Evolutionary conservation across 176 grass and related monocot genomes (phyloP).

Genomic region (Alopecurus myosuroides): DNA sequence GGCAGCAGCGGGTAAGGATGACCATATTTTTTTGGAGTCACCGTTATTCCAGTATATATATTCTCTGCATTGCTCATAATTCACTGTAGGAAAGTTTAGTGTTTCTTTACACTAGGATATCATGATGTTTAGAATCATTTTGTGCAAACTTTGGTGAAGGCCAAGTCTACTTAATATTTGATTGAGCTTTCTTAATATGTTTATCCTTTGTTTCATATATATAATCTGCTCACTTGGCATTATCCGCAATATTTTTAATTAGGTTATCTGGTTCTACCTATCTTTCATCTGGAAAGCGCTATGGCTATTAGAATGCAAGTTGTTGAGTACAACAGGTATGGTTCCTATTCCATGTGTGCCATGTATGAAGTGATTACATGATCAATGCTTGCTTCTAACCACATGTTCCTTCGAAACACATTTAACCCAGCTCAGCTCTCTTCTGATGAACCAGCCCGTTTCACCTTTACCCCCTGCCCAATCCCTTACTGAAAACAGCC

Average conservation of each 20-base stretch:
- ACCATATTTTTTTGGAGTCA: neutral
- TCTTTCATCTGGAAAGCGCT: constrained; percentile 57
- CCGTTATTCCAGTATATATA: neutral
- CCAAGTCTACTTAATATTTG: constrained; percentile 8
- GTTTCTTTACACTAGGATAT: neutral
- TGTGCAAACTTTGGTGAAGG: neutral
- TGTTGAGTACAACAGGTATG: constrained; percentile 45
- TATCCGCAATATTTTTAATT: constrained; percentile 22
- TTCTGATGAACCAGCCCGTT: constrained; percentile 56
- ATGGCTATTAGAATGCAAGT: constrained; percentile 55
- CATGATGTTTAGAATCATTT: neutral
- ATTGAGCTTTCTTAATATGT: neutral
- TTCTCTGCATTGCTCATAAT: neutral
- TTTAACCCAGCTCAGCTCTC: constrained; percentile 53
- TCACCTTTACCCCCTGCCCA: constrained; percentile 42
- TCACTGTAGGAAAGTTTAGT: neutral
- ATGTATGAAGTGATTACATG: constrained; percentile 29
- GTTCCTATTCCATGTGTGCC: constrained; percentile 18
- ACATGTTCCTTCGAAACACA: constrained; percentile 38
- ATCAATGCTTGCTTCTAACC: constrained; percentile 27
- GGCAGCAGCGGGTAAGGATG: constrained; percentile 72
- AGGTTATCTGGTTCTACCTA: constrained; percentile 58
- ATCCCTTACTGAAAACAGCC: constrained; percentile 51
- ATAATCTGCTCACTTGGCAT: neutral
- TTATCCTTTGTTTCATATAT: neutral